Conservation (phyloP, 106 monocot genomes). For the Platanthera guangdongensis region DNA sequence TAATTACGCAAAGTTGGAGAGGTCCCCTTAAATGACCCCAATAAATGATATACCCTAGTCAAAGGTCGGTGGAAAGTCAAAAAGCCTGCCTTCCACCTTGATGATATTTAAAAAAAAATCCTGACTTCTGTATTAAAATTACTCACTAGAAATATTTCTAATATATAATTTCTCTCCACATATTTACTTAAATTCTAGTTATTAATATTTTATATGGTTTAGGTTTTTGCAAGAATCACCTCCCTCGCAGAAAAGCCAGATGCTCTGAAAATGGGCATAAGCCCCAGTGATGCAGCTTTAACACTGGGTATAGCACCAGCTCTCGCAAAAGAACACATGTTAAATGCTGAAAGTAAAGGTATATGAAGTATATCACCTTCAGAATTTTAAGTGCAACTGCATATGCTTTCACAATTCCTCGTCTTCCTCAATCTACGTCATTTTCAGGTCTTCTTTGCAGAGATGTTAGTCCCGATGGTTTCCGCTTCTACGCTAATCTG, state of each 20-base stretch:
- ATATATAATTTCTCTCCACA: neutral
- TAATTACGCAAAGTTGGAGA: too few relatives aligned
- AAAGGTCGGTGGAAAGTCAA: neutral
- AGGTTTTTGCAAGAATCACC: conserved; percentile 82
- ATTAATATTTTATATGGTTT: neutral
- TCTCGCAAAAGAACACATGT: conserved; percentile 86
- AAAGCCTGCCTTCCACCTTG: neutral
- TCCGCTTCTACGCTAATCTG: conserved; percentile 81
- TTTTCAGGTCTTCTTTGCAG: conserved; percentile 75
- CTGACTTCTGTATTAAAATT: neutral
- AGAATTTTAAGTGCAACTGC: neutral
- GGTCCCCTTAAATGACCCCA: too few relatives aligned
- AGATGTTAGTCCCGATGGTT: conserved; percentile 93
- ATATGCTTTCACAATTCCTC: neutral
- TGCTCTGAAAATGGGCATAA: conserved; percentile 64
- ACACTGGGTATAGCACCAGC: conserved; percentile 85
- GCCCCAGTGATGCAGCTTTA: conserved; percentile 85
- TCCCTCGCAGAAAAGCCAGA: conserved; percentile 65
- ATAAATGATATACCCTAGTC: neutral
- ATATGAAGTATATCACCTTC: neutral
- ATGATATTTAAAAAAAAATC: neutral
- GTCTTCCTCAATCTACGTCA: neutral
- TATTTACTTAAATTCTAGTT: neutral
- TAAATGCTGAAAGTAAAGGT: conserved; percentile 87
- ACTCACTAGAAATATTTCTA: neutral